phyloP scores from a whole-genome alignment of 2,329 filamentous ascomycete species.

The Phoma sp. region DNA sequence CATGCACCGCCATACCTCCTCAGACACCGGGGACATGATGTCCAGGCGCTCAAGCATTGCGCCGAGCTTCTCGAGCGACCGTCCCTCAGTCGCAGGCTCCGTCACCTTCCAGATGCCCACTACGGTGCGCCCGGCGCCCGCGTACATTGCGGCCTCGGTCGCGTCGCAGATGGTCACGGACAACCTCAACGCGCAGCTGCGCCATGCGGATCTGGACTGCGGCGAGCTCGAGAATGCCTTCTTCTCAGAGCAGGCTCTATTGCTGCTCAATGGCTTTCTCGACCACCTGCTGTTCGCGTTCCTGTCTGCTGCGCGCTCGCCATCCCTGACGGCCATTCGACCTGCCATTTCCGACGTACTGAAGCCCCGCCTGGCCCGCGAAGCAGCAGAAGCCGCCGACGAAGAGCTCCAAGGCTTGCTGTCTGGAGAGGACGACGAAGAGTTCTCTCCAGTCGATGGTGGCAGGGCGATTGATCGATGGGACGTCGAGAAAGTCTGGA shows the following conservation, averaged over 20 bases:
- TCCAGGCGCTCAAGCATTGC: slow-evolving; percentile 48
- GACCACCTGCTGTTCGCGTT: slow-evolving; percentile 93
- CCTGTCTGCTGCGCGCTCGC: slow-evolving; percentile 79
- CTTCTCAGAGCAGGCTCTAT: slow-evolving; percentile 75
- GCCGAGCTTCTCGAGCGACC: slow-evolving; percentile 72
- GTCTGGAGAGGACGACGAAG: slow-evolving; percentile 70
- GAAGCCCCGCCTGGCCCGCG: slow-evolving; percentile 85
- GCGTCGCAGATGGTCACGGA: slow-evolving; percentile 92
- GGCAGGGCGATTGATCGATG: slow-evolving; percentile 63
- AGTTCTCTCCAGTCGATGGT: slow-evolving; percentile 36
- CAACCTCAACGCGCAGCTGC: slow-evolving; percentile 77
- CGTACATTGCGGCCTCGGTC: slow-evolving; percentile 85
- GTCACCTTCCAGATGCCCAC: slow-evolving; percentile 66
- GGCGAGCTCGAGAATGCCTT: slow-evolving; percentile 69
- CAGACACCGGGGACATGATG: slow-evolving; percentile 40
- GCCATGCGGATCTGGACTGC: slow-evolving; percentile 68
- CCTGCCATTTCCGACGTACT: slow-evolving; percentile 85
- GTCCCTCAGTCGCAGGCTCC: slow-evolving; percentile 64
- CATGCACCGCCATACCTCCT: slow-evolving; percentile 46
- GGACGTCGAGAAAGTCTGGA: slow-evolving; percentile 94
- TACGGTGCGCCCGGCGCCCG: slow-evolving; percentile 75
- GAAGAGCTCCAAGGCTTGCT: slow-evolving; percentile 89
- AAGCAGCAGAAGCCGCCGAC: slow-evolving; percentile 81
- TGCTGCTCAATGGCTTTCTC: slow-evolving; percentile 86
- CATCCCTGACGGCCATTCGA: slow-evolving; percentile 74